Percentiles rank a stretch among this genome's conserved stretches.
These are phyloP conservation scores for Heterobasidion occidentale DNA, from an alignment of 1,284 basidiomycete species.

Conservation along the genomic window DNA sequence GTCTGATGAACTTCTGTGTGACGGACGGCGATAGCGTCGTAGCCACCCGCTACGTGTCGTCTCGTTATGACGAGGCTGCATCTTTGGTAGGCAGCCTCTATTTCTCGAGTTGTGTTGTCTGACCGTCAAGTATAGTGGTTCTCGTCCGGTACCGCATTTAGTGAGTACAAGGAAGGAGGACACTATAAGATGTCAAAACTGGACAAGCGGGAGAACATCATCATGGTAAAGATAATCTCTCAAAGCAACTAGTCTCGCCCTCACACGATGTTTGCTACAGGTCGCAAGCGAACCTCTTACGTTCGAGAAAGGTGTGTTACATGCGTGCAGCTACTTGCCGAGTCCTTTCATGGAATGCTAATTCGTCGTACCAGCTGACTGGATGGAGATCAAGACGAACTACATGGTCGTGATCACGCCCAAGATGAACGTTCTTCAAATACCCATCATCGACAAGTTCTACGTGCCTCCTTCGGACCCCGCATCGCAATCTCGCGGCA, in stretches of 20 bases:
- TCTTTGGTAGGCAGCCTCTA: slow-evolving; percentile 48
- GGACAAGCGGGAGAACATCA: slow-evolving; percentile 93
- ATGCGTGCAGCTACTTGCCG: slow-evolving; percentile 10
- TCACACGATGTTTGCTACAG: slow-evolving; percentile 22
- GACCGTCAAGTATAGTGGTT: slow-evolving; percentile 60
- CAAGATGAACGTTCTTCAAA: slow-evolving; percentile 91
- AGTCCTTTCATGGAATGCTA: slow-evolving; percentile 8
- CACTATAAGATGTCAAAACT: slow-evolving; percentile 94
- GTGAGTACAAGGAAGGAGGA: slow-evolving; percentile 82
- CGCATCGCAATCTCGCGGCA: slow-evolving; percentile 50
- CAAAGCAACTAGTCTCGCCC: neutral
- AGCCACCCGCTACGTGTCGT: slow-evolving; percentile 92
- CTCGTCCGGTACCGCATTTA: slow-evolving; percentile 90
- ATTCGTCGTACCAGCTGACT: slow-evolving; percentile 56
- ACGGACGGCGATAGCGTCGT: slow-evolving; percentile 92
- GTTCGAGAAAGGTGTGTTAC: slow-evolving; percentile 76
- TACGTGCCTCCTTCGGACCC: slow-evolving; percentile 77
- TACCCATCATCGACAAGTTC: slow-evolving; percentile 90
- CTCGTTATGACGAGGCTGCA: slow-evolving; percentile 86
- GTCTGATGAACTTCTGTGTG: slow-evolving; percentile 93
- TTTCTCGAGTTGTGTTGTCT: slow-evolving; percentile 1
- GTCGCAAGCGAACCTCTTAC: slow-evolving; percentile 90
- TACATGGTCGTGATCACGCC: slow-evolving; percentile 88
- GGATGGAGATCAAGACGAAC: slow-evolving; percentile 97
- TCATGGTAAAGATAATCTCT: slow-evolving; percentile 49